A percentile compares a stretch with the other conserved stretches of the same genome.
These are phyloP conservation scores for Microdochium paspali DNA, from an alignment of 2,329 filamentous ascomycete genomes.

Conservation along the genomic window DNA sequence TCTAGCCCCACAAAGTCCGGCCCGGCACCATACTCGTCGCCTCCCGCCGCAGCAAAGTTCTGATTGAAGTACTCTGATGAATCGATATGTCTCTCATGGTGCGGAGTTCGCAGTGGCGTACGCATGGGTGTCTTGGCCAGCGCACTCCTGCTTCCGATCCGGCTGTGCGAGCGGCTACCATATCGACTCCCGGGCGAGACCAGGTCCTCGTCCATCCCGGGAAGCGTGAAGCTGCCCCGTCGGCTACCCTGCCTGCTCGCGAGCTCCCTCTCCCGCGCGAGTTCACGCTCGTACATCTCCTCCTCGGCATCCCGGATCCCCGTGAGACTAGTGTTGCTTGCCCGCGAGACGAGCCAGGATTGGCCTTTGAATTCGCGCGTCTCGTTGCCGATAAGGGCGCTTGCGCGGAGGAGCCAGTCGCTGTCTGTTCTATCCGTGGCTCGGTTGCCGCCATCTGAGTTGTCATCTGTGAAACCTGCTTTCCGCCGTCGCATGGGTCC, in stretches of 20 bases:
- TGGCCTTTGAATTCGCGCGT: slow-evolving; percentile 60
- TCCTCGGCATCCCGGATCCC: slow-evolving; percentile 42
- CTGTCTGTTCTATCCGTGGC: slow-evolving; percentile 35
- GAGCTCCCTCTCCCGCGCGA: slow-evolving; percentile 39
- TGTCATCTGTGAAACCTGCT: slow-evolving; percentile 12
- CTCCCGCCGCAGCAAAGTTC: slow-evolving; percentile 4
- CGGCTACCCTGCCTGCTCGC: slow-evolving; percentile 38
- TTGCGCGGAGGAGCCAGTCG: slow-evolving; percentile 57
- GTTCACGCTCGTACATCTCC: slow-evolving; percentile 40
- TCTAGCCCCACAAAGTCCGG: slow-evolving; percentile 57
- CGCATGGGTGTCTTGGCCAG: slow-evolving; percentile 23
- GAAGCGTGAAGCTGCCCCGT: slow-evolving; percentile 30
- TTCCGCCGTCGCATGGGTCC: background rate
- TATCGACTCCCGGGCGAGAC: slow-evolving; percentile 32
- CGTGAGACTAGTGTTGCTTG: slow-evolving; percentile 53
- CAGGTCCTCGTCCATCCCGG: slow-evolving; percentile 22
- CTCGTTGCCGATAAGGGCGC: slow-evolving; percentile 51
- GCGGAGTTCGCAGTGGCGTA: background rate
- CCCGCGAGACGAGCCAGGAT: slow-evolving; percentile 56
- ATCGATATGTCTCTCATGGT: slow-evolving; percentile 21
- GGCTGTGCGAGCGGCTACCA: slow-evolving; percentile 35
- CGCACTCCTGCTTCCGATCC: slow-evolving; percentile 31
- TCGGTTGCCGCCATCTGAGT: slow-evolving; percentile 15
- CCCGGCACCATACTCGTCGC: slow-evolving; percentile 28
- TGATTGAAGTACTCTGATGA: slow-evolving; percentile 35